Evolutionary conservation across 2,329 filamentous ascomycete species (phyloP), one percentile per base, ranked within the genome.

Genomic region (Beauveria varroae): DNA sequence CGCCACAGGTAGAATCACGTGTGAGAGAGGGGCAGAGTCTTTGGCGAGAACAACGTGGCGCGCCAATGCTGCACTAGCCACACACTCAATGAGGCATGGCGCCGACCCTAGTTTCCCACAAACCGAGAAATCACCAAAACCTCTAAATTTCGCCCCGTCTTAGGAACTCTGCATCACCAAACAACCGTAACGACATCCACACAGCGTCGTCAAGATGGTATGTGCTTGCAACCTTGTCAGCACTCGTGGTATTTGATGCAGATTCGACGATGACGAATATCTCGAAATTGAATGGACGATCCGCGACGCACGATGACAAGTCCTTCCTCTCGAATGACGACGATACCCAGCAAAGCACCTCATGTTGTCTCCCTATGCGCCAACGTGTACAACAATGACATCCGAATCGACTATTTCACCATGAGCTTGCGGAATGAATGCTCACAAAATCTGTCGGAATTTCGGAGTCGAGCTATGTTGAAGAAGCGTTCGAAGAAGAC

Each of bases 151-250:
- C 68, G 62, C 67, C 65, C 67, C 64, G 65, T 66, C 67, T 67
- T 68, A 63, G 70, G 69, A 73, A 73, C 71, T 73, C 73, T 68
- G 70, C 74, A 76, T 77, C 73, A 74, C 72, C 74, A 75, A 73
- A 74, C 70, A 72, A 71, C 72, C 71, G 67, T 66, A 70, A 76
- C 74, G 74, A 73, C 73, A 75, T 70, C 64, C 73, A 67, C 72
- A 74, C 70, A 75, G 69, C 71, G 75, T 76, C 76, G 78, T 75
- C 77, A 80, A 79, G 74, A 80, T 80, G 78, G 78, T 76, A 75
- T 64, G 75, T 75, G 67, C 30, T 37, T 34, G 61, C 26, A 55
- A 62, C 34, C 44, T n/a, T 37, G 37, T 43, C 22, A 52, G 28
- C 46, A 41, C 54, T 57, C 43, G 34, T 53, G 57, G 34, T 51